These are phyloP conservation scores for Passalora sequoiae DNA, from an alignment of 2,329 filamentous ascomycete species.

Conservation along the genomic window DNA sequence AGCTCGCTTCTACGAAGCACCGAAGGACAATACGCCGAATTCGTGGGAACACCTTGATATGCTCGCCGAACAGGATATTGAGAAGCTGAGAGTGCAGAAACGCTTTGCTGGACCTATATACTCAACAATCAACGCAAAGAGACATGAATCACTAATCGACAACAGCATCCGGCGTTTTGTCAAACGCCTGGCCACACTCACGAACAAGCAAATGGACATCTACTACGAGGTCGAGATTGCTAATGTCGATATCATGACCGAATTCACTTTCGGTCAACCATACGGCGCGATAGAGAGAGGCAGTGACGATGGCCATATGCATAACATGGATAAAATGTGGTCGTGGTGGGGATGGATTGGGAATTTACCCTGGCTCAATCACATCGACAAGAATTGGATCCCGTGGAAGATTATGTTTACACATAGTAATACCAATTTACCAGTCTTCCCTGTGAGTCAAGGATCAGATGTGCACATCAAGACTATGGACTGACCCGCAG, in stretches of 20 bases:
- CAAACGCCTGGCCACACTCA: background rate
- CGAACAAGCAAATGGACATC: constrained; percentile 4
- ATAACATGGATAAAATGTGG: constrained; percentile 9
- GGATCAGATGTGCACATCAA: background rate
- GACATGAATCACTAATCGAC: constrained; percentile 8
- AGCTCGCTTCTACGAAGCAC: constrained; percentile 7
- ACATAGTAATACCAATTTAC: background rate
- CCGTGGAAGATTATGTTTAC: constrained; percentile 6
- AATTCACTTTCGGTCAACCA: constrained; percentile 5
- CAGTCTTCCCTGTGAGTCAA: constrained; percentile 6
- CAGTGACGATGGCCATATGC: constrained; percentile 10
- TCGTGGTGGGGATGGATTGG: constrained; percentile 14
- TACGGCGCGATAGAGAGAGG: constrained; percentile 10
- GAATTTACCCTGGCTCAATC: constrained; percentile 8
- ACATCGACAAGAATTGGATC: constrained; percentile 8
- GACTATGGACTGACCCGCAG: background rate
- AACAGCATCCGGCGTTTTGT: constrained; percentile 2
- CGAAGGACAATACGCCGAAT: background rate
- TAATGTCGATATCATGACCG: constrained; percentile 10
- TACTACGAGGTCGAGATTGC: constrained; percentile 9
- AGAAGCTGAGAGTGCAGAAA: constrained; percentile 12
- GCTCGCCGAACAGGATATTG: constrained; percentile 7
- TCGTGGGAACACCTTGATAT: constrained; percentile 8
- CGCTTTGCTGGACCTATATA: constrained; percentile 6
- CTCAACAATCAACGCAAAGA: constrained; percentile 1